A percentile compares a stretch with the other conserved stretches of the same genome.
Evolutionary conservation across 768 basidiomycete species (phyloP).

Genomic region (Lentinula detonsa): DNA sequence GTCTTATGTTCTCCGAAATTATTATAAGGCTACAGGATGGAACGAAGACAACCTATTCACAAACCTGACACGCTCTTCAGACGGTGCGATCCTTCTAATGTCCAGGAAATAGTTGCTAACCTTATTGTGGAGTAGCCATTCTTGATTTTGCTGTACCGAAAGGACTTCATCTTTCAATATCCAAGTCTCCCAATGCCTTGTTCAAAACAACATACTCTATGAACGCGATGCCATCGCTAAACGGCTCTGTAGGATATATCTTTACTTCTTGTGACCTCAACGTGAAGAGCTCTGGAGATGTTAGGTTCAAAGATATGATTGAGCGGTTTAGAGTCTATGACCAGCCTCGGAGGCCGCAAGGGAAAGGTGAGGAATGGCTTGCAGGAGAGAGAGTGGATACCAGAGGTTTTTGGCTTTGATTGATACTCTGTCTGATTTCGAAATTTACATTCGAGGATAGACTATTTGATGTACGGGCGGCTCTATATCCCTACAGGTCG

Average conservation of each 20-base stretch:
- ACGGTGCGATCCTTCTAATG: constrained; percentile 40
- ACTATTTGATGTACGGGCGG: constrained; percentile 91
- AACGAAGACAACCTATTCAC: constrained; percentile 94
- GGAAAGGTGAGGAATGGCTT: constrained; percentile 74
- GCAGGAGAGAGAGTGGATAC: constrained; percentile 74
- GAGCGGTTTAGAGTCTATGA: constrained; percentile 84
- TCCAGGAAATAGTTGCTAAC: not conserved
- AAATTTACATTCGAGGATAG: constrained; percentile 32
- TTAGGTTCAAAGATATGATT: constrained; percentile 83
- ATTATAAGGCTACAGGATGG: constrained; percentile 93
- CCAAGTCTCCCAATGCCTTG: constrained; percentile 81
- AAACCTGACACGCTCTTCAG: constrained; percentile 84
- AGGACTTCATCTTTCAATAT: constrained; percentile 74
- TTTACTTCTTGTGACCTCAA: constrained; percentile 84
- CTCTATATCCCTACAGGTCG: constrained; percentile 85
- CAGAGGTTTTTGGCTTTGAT: constrained; percentile 47
- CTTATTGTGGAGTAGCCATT: constrained; percentile 51
- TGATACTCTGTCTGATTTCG: not conserved
- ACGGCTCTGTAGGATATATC: constrained; percentile 90
- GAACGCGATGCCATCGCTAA: constrained; percentile 88
- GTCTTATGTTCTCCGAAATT: constrained; percentile 81
- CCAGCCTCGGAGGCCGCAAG: constrained; percentile 74
- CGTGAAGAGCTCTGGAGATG: constrained; percentile 60
- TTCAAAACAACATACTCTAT: constrained; percentile 92
- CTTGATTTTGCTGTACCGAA: constrained; percentile 87